These are phyloP conservation scores for Malus sieversii DNA, from an alignment of 306 rosid species.

Conservation along the genomic window DNA sequence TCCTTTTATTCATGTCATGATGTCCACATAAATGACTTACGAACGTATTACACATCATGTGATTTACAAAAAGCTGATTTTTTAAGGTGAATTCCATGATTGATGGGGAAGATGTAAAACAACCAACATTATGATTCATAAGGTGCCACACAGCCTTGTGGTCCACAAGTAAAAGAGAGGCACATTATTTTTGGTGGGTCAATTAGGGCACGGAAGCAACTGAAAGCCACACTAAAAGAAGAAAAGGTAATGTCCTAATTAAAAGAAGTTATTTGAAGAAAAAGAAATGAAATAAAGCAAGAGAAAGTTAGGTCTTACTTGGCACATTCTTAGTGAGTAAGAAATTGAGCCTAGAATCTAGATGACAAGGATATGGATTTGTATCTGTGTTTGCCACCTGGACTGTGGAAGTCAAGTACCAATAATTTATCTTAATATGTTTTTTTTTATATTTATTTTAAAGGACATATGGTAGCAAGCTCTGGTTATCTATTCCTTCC, in stretches of 20 bases:
- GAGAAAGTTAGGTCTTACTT: slow-evolving; percentile 8
- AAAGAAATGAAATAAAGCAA: not conserved
- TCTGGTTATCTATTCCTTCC: no score
- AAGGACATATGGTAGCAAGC: no score
- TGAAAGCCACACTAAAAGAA: not conserved
- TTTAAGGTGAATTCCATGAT: not conserved
- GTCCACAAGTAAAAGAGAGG: not conserved
- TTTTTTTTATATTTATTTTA: no score
- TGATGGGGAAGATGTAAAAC: not conserved
- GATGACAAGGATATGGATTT: not conserved
- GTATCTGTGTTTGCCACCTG: not conserved
- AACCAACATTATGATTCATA: not conserved
- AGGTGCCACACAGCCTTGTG: not conserved
- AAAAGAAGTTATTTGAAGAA: not conserved
- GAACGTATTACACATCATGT: not conserved
- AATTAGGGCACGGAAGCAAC: not conserved
- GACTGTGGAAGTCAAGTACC: no score
- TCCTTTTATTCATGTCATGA: no score
- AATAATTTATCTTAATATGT: no score
- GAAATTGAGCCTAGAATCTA: slow-evolving; percentile 10
- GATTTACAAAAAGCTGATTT: not conserved
- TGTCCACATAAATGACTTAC: no score
- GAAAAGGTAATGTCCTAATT: not conserved
- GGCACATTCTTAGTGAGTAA: slow-evolving; percentile 16
- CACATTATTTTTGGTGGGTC: not conserved